Conservation (phyloP, 2,329 filamentous ascomycete species). For the Phaeosphaeriaceae sp. region DNA sequence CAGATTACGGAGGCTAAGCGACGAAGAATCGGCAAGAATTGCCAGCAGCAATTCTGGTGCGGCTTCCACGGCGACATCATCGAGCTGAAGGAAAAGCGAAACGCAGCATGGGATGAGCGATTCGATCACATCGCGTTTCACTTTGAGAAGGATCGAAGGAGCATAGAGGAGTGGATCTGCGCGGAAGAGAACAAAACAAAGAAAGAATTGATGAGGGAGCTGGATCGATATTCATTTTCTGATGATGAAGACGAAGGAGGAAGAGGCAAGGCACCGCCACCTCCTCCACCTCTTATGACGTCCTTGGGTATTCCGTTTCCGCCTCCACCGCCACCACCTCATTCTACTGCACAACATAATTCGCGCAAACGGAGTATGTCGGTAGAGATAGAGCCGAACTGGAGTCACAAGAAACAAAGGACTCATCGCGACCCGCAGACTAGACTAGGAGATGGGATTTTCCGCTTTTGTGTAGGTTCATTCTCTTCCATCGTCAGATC, state of each 20-base stretch:
- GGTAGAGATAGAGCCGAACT: background rate
- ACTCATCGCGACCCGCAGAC: background rate
- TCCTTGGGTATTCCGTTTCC: background rate
- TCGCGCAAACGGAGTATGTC: background rate
- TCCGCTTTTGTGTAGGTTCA: constrained; percentile 16
- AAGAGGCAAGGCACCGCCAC: constrained; percentile 6
- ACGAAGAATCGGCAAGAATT: constrained; percentile 69
- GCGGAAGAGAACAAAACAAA: constrained; percentile 48
- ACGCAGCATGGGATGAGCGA: constrained; percentile 66
- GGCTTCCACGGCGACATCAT: constrained; percentile 75
- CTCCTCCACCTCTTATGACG: background rate
- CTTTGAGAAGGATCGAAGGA: constrained; percentile 62
- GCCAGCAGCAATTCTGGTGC: constrained; percentile 79
- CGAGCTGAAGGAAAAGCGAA: constrained; percentile 56
- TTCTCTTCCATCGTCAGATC: background rate
- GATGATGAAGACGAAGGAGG: constrained; percentile 17
- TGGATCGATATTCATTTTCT: constrained; percentile 28
- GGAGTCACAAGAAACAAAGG: background rate
- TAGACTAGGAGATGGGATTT: background rate
- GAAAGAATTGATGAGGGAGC: constrained; percentile 28
- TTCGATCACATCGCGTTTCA: constrained; percentile 80
- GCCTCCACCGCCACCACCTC: background rate
- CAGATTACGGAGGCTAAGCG: constrained; percentile 55
- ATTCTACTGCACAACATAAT: background rate
- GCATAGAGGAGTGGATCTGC: constrained; percentile 65